A percentile compares a stretch with the other conserved stretches of the same genome.
These are phyloP conservation scores for Myriosclerotinia curreyana DNA, from an alignment of 2,329 filamentous ascomycete species.

Conservation along the genomic window DNA sequence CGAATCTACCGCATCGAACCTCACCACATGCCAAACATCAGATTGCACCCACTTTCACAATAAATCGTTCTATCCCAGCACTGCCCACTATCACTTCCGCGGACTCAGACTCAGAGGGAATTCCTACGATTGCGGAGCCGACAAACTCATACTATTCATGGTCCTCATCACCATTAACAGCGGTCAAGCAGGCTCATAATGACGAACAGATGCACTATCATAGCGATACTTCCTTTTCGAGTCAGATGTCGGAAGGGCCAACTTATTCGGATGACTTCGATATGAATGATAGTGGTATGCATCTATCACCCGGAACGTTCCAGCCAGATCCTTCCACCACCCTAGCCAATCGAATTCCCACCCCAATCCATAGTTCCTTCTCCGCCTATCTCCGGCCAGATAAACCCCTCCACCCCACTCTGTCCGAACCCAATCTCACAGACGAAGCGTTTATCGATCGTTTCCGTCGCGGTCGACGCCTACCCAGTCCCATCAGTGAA, in stretches of 20 bases:
- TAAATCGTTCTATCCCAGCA: slow-evolving; percentile 29
- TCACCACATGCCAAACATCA: slow-evolving; percentile 31
- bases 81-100: slow-evolving; percentile 38
- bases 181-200: slow-evolving; percentile 28
- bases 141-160: slow-evolving; percentile 34
- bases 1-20: slow-evolving; percentile 34
- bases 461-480: slow-evolving; percentile 33
- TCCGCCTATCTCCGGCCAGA: slow-evolving; percentile 24
- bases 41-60: slow-evolving; percentile 26
- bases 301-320: slow-evolving; percentile 36
- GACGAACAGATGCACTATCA: slow-evolving; percentile 22
- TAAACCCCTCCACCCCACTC: slow-evolving; percentile 24
- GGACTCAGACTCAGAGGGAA: slow-evolving; percentile 37
- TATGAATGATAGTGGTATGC: slow-evolving; percentile 36
- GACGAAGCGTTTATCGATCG: slow-evolving; percentile 30
- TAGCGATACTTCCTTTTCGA: slow-evolving; percentile 28
- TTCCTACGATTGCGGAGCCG: slow-evolving; percentile 22
- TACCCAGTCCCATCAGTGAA: slow-evolving; percentile 41
- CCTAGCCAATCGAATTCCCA: slow-evolving; percentile 38
- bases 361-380: slow-evolving; percentile 40
- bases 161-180: slow-evolving; percentile 32
- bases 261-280: slow-evolving; percentile 38
- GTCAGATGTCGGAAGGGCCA: slow-evolving; percentile 31
- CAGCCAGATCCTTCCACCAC: slow-evolving; percentile 35
- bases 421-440: slow-evolving; percentile 38